phyloP scores from a whole-genome alignment of 1,139 yeast genomes.

The Geotrichum australiense region DNA sequence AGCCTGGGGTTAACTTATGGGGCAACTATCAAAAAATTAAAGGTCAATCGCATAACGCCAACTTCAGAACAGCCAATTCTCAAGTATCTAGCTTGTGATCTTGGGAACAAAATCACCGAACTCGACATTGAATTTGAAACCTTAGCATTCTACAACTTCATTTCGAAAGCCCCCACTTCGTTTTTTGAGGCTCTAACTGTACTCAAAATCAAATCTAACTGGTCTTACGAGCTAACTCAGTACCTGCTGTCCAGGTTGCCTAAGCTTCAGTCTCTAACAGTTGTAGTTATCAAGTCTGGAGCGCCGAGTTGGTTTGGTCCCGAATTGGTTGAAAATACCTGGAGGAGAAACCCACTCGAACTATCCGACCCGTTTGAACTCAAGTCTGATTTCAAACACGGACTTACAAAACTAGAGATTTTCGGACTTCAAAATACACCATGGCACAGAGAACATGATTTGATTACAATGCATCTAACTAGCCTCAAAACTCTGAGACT shows the following conservation, averaged over 20 bases:
- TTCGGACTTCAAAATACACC: neutral
- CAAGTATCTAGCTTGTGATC: conserved; percentile 5
- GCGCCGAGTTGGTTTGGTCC: conserved; percentile 9
- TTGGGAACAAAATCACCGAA: conserved; percentile 2
- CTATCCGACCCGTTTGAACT: neutral
- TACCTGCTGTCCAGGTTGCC: conserved; percentile 8
- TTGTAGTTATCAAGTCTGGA: neutral
- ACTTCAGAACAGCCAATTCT: conserved; percentile 3
- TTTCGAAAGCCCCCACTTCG: neutral
- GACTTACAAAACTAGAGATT: neutral
- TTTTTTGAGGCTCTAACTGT: conserved; percentile 5
- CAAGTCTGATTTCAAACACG: neutral
- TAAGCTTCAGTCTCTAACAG: conserved; percentile 4
- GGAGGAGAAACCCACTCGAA: no score
- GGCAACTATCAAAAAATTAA: conserved; percentile 6
- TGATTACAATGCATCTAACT: neutral
- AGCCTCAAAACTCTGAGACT: neutral
- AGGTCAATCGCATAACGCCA: conserved; percentile 9
- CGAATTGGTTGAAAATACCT: neutral
- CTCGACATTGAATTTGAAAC: conserved; percentile 10
- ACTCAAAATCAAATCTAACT: conserved; percentile 1
- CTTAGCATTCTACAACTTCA: conserved; percentile 5
- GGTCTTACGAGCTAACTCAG: neutral
- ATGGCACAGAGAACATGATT: neutral
- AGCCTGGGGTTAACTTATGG: conserved; percentile 6